Percentiles rank a stretch among this genome's conserved stretches.
phyloP scores from a whole-genome alignment of 73 alveolate species.

The Breviolum minutum region DNA sequence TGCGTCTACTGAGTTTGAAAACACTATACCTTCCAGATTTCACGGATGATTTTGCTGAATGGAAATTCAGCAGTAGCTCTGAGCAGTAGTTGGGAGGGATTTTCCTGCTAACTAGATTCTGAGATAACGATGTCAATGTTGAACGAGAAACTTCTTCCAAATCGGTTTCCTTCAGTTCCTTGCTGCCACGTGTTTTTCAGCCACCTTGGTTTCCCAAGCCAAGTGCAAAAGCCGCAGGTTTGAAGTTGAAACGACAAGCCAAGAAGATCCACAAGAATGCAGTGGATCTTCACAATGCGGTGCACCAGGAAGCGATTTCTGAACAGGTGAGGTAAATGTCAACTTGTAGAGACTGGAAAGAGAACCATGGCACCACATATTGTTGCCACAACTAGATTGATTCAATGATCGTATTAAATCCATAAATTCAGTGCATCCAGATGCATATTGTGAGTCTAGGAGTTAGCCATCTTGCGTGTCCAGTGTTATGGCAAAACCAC shows the following conservation, averaged over 20 bases:
- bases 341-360: too few species aligned
- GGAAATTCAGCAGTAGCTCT: not conserved
- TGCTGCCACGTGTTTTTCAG: too few species aligned
- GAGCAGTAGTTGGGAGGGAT: too few species aligned
- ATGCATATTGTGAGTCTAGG: not conserved
- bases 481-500: too few species aligned
- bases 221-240: not conserved
- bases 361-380: too few species aligned
- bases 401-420: too few species aligned
- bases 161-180: too few species aligned
- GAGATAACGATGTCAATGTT: too few species aligned
- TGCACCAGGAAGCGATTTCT: not conserved
- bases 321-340: not conserved
- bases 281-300: conserved; percentile 51
- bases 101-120: too few species aligned
- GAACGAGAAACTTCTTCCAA: too few species aligned
- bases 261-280: conserved; percentile 56
- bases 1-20: not conserved
- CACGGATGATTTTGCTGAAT: not conserved
- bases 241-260: conserved; percentile 64
- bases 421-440: too few species aligned
- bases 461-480: not conserved
- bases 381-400: too few species aligned
- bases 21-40: not conserved
- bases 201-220: not conserved